These are phyloP conservation scores for Prunus campanulata DNA, from an alignment of 306 rosid genomes.

Conservation along the genomic window DNA sequence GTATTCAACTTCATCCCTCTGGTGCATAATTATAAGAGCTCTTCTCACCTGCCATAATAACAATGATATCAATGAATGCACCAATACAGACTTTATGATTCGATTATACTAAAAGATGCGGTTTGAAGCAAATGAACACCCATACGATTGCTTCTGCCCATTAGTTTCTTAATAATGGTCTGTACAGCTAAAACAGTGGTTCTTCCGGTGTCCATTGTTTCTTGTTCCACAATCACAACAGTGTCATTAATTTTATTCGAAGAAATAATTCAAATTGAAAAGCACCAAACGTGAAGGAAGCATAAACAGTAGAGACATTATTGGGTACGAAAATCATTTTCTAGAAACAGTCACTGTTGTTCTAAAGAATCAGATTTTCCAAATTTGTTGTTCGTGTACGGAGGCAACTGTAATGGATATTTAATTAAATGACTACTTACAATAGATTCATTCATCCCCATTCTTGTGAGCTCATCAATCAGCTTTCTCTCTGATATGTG, in stretches of 20 bases:
- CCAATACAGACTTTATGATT: not conserved
- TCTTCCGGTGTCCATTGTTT: not conserved
- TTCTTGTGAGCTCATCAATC: constrained; percentile 86
- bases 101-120: not conserved
- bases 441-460: constrained; percentile 94
- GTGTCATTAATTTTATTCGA: not conserved
- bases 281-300: not conserved
- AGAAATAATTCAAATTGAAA: not conserved
- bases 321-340: too few relatives aligned
- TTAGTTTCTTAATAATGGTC: not conserved
- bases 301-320: too few relatives aligned
- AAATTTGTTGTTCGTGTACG: not conserved
- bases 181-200: not conserved
- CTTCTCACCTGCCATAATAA: constrained; percentile 76
- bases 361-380: not conserved
- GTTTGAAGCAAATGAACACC: not conserved
- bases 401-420: not conserved
- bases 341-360: too few relatives aligned
- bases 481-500: constrained; percentile 93
- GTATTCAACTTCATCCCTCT: constrained; percentile 98
- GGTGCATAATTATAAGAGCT: constrained; percentile 96
- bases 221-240: not conserved
- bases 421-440: constrained; percentile 39
- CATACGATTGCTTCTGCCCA: not conserved
- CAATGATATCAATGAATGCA: not conserved